These are phyloP conservation scores for Lunasporangiospora selenospora DNA, from an alignment of 192 early-diverging fungal genomes.

Conservation along the genomic window DNA sequence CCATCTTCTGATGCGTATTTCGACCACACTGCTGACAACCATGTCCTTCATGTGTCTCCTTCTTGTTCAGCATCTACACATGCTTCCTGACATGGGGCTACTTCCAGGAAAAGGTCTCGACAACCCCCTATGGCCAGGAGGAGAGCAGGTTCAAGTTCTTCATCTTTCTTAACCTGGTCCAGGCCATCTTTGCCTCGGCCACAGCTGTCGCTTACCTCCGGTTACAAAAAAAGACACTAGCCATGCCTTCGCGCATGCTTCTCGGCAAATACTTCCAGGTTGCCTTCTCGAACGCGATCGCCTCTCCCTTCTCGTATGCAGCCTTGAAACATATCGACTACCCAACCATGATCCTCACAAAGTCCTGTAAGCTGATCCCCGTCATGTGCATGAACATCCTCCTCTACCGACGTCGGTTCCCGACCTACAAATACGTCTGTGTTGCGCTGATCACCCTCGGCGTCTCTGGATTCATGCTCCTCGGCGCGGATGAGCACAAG, in stretches of 20 bases:
- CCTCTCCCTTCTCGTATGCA: constrained; percentile 93
- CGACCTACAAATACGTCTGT: constrained; percentile 86
- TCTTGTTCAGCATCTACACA: constrained; percentile 75
- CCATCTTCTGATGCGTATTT: neutral
- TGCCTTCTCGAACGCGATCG: constrained; percentile 74
- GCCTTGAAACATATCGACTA: constrained; percentile 95
- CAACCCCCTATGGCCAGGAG: constrained; percentile 75
- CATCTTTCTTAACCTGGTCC: constrained; percentile 89
- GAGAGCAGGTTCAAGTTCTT: constrained; percentile 83
- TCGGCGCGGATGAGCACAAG: constrained; percentile 60
- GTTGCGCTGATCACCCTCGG: constrained; percentile 90
- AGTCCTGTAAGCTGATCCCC: constrained; percentile 96
- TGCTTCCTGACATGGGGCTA: constrained; percentile 98
- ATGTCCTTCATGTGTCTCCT: neutral
- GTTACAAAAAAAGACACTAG: constrained; percentile 52
- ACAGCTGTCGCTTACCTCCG: constrained; percentile 81
- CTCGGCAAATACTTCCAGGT: constrained; percentile 76
- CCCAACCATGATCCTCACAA: constrained; percentile 95
- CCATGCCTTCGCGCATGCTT: constrained; percentile 39
- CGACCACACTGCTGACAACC: neutral
- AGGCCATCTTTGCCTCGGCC: constrained; percentile 78
- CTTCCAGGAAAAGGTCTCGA: constrained; percentile 93
- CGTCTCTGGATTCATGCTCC: constrained; percentile 93
- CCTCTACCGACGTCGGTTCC: constrained; percentile 87
- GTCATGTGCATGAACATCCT: constrained; percentile 96